phyloP scores from a whole-genome alignment of 768 basidiomycete species.

The Fomitopsis serialis region DNA sequence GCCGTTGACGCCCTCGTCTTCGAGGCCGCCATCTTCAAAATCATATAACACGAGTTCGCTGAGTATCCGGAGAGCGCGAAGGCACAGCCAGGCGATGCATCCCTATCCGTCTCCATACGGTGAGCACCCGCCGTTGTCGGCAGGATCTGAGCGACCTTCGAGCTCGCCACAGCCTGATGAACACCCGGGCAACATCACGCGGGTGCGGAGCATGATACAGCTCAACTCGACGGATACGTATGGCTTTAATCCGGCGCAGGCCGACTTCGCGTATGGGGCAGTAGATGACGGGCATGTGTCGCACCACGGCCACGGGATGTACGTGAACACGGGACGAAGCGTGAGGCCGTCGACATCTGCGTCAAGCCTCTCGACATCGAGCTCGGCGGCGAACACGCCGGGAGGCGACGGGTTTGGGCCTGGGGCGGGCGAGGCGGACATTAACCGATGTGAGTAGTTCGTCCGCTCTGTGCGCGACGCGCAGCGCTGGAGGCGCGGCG shows the following conservation, averaged over 20 bases:
- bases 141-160: slow-evolving; percentile 59
- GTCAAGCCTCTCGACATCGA: slow-evolving; percentile 73
- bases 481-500: neutral
- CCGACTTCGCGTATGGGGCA: slow-evolving; percentile 80
- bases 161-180: slow-evolving; percentile 66
- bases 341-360: slow-evolving; percentile 74
- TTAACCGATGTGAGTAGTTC: slow-evolving; percentile 76
- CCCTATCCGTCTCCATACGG: slow-evolving; percentile 85
- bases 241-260: slow-evolving; percentile 55
- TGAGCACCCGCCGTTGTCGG: slow-evolving; percentile 31
- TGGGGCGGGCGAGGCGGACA: slow-evolving; percentile 58
- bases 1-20: slow-evolving; percentile 52
- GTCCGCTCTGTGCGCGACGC: slow-evolving; percentile 10
- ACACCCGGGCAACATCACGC: slow-evolving; percentile 45
- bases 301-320: slow-evolving; percentile 20
- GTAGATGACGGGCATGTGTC: slow-evolving; percentile 30
- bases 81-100: slow-evolving; percentile 84
- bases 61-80: slow-evolving; percentile 65
- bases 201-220: slow-evolving; percentile 82
- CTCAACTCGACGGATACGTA: slow-evolving; percentile 68
- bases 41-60: slow-evolving; percentile 50
- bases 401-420: slow-evolving; percentile 54
- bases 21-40: slow-evolving; percentile 67
- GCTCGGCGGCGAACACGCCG: slow-evolving; percentile 79
- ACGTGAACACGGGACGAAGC: slow-evolving; percentile 31